Evolutionary conservation across 140 eudicot species (phyloP).

Genomic region (Senecio squalidus): DNA sequence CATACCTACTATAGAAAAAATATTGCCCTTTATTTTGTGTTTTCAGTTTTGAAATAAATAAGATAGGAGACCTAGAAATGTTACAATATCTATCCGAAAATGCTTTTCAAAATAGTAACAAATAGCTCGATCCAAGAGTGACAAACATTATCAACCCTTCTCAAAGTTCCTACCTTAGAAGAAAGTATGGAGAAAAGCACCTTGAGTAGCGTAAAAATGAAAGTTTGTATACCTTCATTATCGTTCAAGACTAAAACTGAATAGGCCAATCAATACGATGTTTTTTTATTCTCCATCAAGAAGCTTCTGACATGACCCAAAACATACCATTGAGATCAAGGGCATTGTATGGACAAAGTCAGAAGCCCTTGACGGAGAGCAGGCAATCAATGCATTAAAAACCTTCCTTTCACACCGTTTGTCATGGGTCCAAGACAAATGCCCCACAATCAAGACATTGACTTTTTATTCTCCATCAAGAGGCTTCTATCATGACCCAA

Average conservation of each 20-base stretch:
- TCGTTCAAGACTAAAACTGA: background rate
- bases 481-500: background rate
- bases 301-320: conserved; percentile 5
- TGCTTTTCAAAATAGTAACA: background rate
- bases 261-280: background rate
- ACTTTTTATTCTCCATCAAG: background rate
- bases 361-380: conserved; percentile 39
- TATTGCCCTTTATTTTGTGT: too few species aligned
- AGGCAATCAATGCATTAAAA: conserved; percentile 26
- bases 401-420: background rate
- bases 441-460: background rate
- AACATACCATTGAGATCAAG: background rate
- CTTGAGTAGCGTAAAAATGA: background rate
- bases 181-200: background rate
- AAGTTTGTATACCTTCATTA: background rate
- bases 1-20: too few species aligned
- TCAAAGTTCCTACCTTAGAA: conserved; percentile 1
- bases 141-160: background rate
- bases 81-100: too few species aligned
- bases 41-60: too few species aligned
- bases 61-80: background rate
- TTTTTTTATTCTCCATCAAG: conserved; percentile 13
- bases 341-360: background rate
- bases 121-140: background rate
- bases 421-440: background rate